Evolutionary conservation across 192 early-diverging fungal species (phyloP).

Genomic region (Coemansia sp.): DNA sequence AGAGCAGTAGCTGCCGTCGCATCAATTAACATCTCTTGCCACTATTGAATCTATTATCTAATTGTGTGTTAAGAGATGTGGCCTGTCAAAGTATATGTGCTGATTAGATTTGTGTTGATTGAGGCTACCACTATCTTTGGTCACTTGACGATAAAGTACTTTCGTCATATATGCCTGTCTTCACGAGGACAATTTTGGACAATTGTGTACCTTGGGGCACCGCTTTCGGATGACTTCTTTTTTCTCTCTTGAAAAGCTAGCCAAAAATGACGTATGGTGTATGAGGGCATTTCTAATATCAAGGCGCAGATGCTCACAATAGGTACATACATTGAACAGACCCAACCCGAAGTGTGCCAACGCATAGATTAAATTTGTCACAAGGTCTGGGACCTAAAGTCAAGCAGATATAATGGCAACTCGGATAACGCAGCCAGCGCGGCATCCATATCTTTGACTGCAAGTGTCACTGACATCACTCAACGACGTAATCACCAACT

Average conservation of each 20-base stretch:
- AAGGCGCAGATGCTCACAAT: neutral
- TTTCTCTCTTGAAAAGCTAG: neutral
- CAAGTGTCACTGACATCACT: neutral
- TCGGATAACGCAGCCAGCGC: neutral
- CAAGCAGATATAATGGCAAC: neutral
- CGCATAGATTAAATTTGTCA: slow-evolving; percentile 5
- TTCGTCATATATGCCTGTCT: neutral
- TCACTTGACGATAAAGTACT: neutral
- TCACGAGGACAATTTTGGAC: neutral
- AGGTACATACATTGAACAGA: slow-evolving; percentile 1
- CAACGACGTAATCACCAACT: neutral
- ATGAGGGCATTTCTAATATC: neutral
- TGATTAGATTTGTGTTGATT: neutral
- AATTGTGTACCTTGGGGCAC: neutral
- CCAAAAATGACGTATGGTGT: neutral
- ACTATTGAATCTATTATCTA: no score
- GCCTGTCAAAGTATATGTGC: neutral
- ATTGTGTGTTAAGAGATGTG: neutral
- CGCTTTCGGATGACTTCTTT: neutral
- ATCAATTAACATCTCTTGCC: neutral
- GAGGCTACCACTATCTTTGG: neutral
- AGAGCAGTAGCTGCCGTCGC: neutral
- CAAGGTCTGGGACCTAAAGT: neutral
- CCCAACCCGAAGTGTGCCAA: neutral
- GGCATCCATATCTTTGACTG: neutral